Evolutionary conservation across 345 rosid genomes (phyloP).

Genomic region (Boechera divaricarpa): DNA sequence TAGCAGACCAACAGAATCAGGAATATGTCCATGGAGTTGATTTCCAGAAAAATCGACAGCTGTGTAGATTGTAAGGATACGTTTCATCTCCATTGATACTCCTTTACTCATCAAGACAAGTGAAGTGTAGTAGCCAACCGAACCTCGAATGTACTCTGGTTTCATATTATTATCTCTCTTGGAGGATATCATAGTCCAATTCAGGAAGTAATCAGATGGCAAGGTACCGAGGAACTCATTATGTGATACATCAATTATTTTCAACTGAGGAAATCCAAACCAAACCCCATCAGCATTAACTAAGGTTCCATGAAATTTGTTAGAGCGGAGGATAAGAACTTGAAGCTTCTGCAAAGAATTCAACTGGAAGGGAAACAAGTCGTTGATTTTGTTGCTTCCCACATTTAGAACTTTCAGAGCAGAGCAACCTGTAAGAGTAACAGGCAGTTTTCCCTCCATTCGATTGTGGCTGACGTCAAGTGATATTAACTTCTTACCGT

Average conservation of each 20-base stretch:
- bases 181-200: background rate
- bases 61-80: constrained; percentile 4
- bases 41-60: constrained; percentile 1
- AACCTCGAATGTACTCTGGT: background rate
- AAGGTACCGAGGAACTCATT: background rate
- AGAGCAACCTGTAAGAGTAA: background rate
- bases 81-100: constrained; percentile 4
- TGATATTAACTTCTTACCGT: background rate
- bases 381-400: background rate
- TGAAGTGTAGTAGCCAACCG: background rate
- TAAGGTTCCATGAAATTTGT: background rate
- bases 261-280: background rate
- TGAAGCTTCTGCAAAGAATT: background rate
- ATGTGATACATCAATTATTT: background rate
- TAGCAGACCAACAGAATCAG: background rate
- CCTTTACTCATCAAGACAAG: background rate
- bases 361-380: background rate
- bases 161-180: background rate
- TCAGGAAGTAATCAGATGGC: background rate
- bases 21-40: background rate
- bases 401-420: background rate
- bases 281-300: background rate
- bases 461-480: background rate
- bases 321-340: background rate
- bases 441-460: background rate